These are phyloP conservation scores for Ormosia semicastrata DNA, from an alignment of 306 rosid genomes.

Conservation along the genomic window DNA sequence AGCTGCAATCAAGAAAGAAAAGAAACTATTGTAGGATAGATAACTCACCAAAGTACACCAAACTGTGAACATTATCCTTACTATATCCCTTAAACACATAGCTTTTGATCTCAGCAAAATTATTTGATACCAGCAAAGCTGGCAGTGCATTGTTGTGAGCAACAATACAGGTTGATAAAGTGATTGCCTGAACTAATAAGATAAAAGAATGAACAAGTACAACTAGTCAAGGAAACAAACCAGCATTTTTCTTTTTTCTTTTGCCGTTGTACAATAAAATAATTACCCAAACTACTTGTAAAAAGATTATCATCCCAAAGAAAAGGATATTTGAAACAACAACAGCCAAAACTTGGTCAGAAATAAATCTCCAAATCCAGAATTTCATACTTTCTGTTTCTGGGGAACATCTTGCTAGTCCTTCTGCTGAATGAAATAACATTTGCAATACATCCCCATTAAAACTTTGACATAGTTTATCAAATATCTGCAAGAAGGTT, in stretches of 20 bases:
- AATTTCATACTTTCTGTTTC: slow-evolving; percentile 53
- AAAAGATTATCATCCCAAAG: slow-evolving; percentile 12
- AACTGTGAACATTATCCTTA: slow-evolving; percentile 69
- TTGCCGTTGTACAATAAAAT: not conserved
- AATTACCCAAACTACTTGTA: not conserved
- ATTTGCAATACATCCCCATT: slow-evolving; percentile 76
- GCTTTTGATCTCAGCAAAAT: slow-evolving; percentile 90
- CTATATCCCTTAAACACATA: slow-evolving; percentile 79
- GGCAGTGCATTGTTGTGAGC: slow-evolving; percentile 86
- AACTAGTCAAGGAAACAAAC: slow-evolving; percentile 61
- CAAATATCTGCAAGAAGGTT: slow-evolving; percentile 69
- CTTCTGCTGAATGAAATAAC: slow-evolving; percentile 74
- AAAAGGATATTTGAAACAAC: slow-evolving; percentile 85
- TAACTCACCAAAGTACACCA: slow-evolving; percentile 84
- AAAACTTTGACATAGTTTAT: slow-evolving; percentile 81
- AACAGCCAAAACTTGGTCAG: slow-evolving; percentile 64
- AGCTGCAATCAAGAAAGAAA: not conserved
- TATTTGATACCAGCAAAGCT: slow-evolving; percentile 86
- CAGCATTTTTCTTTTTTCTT: not conserved
- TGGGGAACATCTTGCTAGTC: slow-evolving; percentile 64
- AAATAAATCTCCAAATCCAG: slow-evolving; percentile 69
- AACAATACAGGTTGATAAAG: slow-evolving; percentile 80
- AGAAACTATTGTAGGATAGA: not conserved
- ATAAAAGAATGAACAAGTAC: slow-evolving; percentile 77
- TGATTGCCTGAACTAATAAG: slow-evolving; percentile 88